These are phyloP conservation scores for Fagus sylvatica DNA, from an alignment of 306 rosid species.

Conservation along the genomic window DNA sequence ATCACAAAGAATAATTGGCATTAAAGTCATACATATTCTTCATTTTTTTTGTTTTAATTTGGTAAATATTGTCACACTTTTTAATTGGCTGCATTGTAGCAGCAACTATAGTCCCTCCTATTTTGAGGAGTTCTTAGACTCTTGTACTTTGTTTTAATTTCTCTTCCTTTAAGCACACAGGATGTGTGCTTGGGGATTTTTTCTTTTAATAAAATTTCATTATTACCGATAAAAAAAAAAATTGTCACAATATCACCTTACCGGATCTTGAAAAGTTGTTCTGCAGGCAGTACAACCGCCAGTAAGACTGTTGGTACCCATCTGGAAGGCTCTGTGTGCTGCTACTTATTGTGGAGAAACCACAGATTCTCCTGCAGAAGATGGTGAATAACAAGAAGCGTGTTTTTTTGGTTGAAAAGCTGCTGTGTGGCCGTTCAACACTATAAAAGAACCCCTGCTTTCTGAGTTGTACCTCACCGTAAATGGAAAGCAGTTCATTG, in stretches of 20 bases:
- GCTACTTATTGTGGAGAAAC: constrained; percentile 44
- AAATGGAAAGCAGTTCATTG: not conserved
- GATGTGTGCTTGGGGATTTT: no score
- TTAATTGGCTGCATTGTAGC: no score
- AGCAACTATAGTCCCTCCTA: no score
- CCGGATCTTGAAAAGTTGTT: constrained; percentile 21
- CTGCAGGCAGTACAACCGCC: constrained; percentile 69
- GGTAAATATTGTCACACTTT: not conserved
- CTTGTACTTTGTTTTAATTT: no score
- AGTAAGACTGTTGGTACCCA: constrained; percentile 67
- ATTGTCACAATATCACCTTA: not conserved
- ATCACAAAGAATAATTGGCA: not conserved
- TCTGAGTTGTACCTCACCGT: not conserved
- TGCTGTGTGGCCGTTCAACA: not conserved
- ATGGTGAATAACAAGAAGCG: not conserved
- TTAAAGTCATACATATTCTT: not conserved
- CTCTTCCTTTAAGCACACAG: no score
- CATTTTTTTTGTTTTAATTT: no score
- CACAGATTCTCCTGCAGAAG: not conserved
- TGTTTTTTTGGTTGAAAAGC: not conserved
- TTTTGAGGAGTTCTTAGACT: no score
- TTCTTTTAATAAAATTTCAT: no score
- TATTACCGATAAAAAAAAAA: no score
- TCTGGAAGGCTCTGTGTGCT: constrained; percentile 83
- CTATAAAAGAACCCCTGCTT: not conserved